Conservation (phyloP, 345 rosid genomes). For the Populus tremula region DNA sequence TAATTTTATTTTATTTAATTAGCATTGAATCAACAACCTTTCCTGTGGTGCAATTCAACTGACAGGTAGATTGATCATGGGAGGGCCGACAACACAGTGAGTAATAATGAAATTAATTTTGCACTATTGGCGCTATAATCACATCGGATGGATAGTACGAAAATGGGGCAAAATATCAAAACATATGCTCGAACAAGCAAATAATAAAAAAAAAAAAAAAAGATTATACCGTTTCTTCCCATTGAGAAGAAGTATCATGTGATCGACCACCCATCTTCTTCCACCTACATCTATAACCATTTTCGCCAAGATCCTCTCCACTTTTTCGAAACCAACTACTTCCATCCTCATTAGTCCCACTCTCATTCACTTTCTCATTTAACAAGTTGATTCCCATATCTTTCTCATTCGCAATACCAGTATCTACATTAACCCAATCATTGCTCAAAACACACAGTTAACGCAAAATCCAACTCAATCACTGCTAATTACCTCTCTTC, state of each 20-base stretch:
- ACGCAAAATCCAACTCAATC: not conserved
- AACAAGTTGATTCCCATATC: slow-evolving; percentile 91
- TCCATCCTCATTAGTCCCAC: slow-evolving; percentile 90
- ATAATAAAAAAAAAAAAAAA: too few species aligned
- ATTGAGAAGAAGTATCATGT: slow-evolving; percentile 74
- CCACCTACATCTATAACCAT: slow-evolving; percentile 97
- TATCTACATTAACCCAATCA: slow-evolving; percentile 50
- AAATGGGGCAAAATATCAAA: not conserved
- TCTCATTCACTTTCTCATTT: slow-evolving; percentile 74
- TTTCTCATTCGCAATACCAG: slow-evolving; percentile 97
- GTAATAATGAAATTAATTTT: not conserved
- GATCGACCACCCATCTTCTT: slow-evolving; percentile 91
- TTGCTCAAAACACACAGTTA: not conserved
- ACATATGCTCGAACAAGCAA: too few species aligned
- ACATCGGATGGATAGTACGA: not conserved
- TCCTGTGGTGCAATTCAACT: not conserved
- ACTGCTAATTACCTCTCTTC: slow-evolving; percentile 60
- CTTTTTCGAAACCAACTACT: slow-evolving; percentile 89
- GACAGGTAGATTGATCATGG: not conserved
- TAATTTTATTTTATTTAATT: too few species aligned
- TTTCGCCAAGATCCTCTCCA: slow-evolving; percentile 77
- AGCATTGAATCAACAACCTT: not conserved
- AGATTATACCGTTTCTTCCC: slow-evolving; percentile 83
- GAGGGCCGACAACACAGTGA: not conserved
- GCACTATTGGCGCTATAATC: not conserved